phyloP scores from a whole-genome alignment of 495 filamentous ascomycete genomes.

The Tuber brumale region DNA sequence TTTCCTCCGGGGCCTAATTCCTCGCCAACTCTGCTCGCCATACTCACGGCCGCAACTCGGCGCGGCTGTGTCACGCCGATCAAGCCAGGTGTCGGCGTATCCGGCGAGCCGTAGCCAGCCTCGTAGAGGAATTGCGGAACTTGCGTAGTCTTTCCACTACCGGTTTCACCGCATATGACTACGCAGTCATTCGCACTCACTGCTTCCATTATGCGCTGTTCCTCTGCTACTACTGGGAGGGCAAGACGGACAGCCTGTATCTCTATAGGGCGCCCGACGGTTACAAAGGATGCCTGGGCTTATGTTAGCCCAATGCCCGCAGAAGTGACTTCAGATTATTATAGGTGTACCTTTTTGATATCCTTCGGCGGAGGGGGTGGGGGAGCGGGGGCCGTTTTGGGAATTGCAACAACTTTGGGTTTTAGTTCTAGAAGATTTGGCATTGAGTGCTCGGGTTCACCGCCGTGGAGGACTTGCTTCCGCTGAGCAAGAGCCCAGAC shows the following conservation, averaged over 20 bases:
- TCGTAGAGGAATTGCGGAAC: constrained; percentile 94
- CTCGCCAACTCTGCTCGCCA: constrained; percentile 83
- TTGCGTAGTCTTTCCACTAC: constrained; percentile 96
- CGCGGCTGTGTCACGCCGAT: constrained; percentile 93
- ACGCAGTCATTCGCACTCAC: constrained; percentile 81
- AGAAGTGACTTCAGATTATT: background rate
- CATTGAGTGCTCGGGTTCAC: constrained; percentile 26
- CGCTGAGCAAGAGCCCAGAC: constrained; percentile 81
- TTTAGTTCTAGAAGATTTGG: constrained; percentile 25
- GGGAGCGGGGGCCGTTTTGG: background rate
- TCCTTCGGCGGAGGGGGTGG: constrained; percentile 32
- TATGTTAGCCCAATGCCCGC: background rate
- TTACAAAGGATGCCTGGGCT: constrained; percentile 61
- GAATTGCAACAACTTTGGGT: background rate
- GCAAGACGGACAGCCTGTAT: constrained; percentile 73
- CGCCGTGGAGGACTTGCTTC: constrained; percentile 58
- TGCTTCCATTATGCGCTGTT: constrained; percentile 97
- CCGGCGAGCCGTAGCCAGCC: constrained; percentile 75
- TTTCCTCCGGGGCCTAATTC: constrained; percentile 62
- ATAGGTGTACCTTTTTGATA: constrained; percentile 14
- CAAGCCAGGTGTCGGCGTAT: constrained; percentile 75
- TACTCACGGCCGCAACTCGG: constrained; percentile 86
- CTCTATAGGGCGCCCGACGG: constrained; percentile 61
- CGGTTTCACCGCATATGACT: constrained; percentile 91
- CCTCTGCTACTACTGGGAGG: constrained; percentile 85